A percentile compares a stretch with the other conserved stretches of the same genome.
Evolutionary conservation across 148 eudicot genomes (phyloP).

Genomic region (Persicaria maculosa): DNA sequence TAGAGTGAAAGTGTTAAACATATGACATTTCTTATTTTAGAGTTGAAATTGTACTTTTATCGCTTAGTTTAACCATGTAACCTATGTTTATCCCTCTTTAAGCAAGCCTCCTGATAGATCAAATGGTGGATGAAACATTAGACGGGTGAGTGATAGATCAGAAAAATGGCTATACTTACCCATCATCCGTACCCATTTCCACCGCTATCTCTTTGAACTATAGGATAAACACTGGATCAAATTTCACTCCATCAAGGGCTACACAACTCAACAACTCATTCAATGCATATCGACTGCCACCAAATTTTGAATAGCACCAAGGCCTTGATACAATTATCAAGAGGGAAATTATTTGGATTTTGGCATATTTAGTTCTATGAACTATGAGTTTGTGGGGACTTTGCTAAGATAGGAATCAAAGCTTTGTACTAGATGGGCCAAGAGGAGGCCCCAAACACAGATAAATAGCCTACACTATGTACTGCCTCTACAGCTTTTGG

Average conservation of each 20-base stretch:
- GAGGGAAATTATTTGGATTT: background rate
- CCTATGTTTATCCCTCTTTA: no score
- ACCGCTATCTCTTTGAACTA: no score
- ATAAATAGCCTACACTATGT: background rate
- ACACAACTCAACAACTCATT: background rate
- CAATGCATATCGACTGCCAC: background rate
- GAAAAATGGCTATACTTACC: no score
- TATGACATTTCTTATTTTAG: no score
- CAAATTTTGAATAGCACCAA: background rate
- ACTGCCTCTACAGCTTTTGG: slow-evolving; percentile 1
- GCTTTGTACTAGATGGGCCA: background rate
- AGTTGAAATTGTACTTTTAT: no score
- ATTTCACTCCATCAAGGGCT: background rate
- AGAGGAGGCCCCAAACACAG: background rate
- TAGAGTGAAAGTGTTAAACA: no score
- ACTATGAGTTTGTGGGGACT: background rate
- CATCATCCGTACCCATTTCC: no score
- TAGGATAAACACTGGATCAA: no score
- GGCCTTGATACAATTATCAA: background rate
- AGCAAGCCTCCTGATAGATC: no score
- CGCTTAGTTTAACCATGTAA: no score
- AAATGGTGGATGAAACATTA: no score
- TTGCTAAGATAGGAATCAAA: background rate
- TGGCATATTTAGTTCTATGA: background rate
- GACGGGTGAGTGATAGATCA: no score